Evolutionary conservation across 257 asterid genomes (phyloP).

Genomic region (Scutellaria baicalensis): DNA sequence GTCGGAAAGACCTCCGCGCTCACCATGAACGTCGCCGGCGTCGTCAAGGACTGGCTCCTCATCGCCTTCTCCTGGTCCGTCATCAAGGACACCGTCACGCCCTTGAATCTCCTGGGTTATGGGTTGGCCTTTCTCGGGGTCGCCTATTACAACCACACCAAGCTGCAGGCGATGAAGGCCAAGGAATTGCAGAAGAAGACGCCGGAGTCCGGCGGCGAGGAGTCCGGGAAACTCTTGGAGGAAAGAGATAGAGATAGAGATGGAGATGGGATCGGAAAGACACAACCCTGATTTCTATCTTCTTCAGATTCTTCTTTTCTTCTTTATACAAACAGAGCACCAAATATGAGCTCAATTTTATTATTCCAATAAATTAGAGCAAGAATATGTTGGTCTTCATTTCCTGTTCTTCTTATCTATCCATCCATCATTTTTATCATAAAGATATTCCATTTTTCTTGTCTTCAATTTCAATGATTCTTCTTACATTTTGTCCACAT

Average conservation of each 20-base stretch:
- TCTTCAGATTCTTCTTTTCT: too few relatives aligned
- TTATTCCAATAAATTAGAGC: slow-evolving; percentile 17
- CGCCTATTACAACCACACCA: slow-evolving; percentile 55
- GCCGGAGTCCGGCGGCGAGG: slow-evolving; percentile 34
- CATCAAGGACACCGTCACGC: slow-evolving; percentile 70
- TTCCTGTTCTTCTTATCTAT: slow-evolving; percentile 15
- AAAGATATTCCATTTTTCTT: neutral
- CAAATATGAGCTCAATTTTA: neutral
- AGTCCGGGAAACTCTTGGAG: slow-evolving; percentile 34
- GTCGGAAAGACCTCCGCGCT: slow-evolving; percentile 79
- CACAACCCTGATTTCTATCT: slow-evolving; percentile 24
- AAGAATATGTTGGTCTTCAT: neutral
- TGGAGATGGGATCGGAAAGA: slow-evolving; percentile 37
- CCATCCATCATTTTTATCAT: slow-evolving; percentile 11
- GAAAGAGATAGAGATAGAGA: slow-evolving; percentile 37
- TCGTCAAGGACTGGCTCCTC: slow-evolving; percentile 68
- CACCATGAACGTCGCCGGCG: slow-evolving; percentile 85
- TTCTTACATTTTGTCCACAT: neutral
- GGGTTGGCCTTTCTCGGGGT: slow-evolving; percentile 74
- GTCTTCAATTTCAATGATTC: neutral
- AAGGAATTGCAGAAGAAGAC: slow-evolving; percentile 52
- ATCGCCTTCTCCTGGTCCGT: slow-evolving; percentile 87
- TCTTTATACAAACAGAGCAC: neutral
- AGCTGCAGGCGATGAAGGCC: slow-evolving; percentile 67
- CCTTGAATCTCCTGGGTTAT: slow-evolving; percentile 55